Evolutionary conservation across 768 basidiomycete species (phyloP), one percentile per base, ranked within the genome.

Genomic region (Mycena rebaudengoi): DNA sequence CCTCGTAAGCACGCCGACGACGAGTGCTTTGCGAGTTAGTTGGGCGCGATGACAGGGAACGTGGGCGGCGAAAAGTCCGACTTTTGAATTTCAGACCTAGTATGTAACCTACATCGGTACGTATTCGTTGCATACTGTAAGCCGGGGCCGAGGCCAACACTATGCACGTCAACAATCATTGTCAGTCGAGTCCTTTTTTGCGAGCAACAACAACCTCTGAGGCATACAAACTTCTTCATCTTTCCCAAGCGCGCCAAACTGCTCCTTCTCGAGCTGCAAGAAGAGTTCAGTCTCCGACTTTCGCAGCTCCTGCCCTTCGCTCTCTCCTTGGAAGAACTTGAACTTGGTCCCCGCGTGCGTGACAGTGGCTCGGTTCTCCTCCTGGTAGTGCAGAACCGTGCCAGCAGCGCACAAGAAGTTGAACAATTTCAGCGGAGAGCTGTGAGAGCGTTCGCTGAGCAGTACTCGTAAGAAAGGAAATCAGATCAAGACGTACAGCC

Each of bases 291-390:
- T 23, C 40, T 64, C 63, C 30, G 37, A 48, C 29, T 58, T 58
- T 35, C 58, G 37, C 37, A 64, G 45, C 48, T 58, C 63, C 56
- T 58, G 48, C 26, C 63, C 63, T 44, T 59, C 63, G 37, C 45
- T 60, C 43, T 64, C 63, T 20, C 41, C 63, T 43, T 64, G 37
- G 56, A 64, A 64, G 5, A 64, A 44, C 63, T 64, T 64, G 49
- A 64, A 64, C 56, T 64, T 64, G 23, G 30, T 41, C 18, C 56
- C 39, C 46, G 49, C 46, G 33, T 64, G 46, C 35, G 16, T 44
- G 25, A 37, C 28, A 59, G 45, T 50, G 14, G 35, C 44, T 30
- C 59, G 59, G 48, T 49, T 48, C 30, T 48, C 50, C 48, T 64
- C 63, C 20, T 64, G 20, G 32, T 64, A 64, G 46, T 64, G 63